phyloP scores from a whole-genome alignment of 2,329 filamentous ascomycete species.

The Ophiostoma quercus region DNA sequence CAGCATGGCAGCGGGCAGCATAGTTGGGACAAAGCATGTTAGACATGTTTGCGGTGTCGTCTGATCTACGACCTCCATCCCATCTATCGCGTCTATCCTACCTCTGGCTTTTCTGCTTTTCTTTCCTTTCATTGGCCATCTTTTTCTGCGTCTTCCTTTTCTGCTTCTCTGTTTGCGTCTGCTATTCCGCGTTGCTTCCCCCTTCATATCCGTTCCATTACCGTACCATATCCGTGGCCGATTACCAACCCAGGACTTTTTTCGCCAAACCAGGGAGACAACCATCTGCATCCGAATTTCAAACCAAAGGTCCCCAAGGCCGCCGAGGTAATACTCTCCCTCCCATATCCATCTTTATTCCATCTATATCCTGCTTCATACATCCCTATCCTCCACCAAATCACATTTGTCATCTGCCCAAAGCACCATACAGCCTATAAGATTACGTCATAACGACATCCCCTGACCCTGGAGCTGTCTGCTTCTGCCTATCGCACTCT shows the following conservation, averaged over 20 bases:
- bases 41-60: neutral
- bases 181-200: neutral
- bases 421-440: neutral
- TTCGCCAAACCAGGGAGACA: slow-evolving; percentile 61
- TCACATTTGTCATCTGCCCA: slow-evolving; percentile 6
- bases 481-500: neutral
- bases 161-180: slow-evolving; percentile 25
- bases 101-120: slow-evolving; percentile 18
- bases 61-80: neutral
- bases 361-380: neutral
- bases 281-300: slow-evolving; percentile 93
- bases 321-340: slow-evolving; percentile 75
- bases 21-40: neutral
- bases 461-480: neutral
- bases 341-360: neutral
- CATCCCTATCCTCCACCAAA: neutral
- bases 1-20: neutral
- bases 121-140: slow-evolving; percentile 18
- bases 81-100: neutral
- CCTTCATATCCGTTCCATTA: slow-evolving; percentile 9
- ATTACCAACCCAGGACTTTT: slow-evolving; percentile 48
- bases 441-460: slow-evolving; percentile 1
- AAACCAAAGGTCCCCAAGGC: slow-evolving; percentile 83
- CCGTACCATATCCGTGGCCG: slow-evolving; percentile 26
- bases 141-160: no score